These are phyloP conservation scores for Solanum gracilifrons DNA, from an alignment of 257 asterid genomes.

Conservation along the genomic window DNA sequence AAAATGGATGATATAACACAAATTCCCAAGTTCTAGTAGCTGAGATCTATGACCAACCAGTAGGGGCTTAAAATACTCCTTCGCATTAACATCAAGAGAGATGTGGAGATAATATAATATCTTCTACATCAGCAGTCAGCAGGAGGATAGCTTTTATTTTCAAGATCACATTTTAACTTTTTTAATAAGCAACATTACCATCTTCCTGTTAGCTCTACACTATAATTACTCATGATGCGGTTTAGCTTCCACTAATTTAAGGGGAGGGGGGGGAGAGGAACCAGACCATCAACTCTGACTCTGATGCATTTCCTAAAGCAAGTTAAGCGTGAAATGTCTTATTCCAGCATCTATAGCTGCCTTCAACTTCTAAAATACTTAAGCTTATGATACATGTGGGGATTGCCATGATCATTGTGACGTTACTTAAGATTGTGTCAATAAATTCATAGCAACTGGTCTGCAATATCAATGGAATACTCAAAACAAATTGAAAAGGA, in stretches of 20 bases:
- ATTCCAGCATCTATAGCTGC: neutral
- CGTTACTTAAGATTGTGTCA: neutral
- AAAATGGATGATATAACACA: neutral
- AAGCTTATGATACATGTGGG: neutral
- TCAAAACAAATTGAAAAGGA: neutral
- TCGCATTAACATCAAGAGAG: neutral
- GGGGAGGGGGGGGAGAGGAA: too few relatives aligned
- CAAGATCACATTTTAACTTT: neutral
- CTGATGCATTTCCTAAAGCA: neutral
- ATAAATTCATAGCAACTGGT: neutral
- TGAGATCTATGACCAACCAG: neutral
- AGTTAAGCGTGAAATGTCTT: neutral
- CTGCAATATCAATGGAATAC: neutral
- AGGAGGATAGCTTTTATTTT: neutral
- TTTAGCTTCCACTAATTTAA: neutral
- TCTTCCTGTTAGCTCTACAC: neutral
- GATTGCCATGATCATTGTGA: neutral
- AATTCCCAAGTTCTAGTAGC: neutral
- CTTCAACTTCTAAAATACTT: neutral
- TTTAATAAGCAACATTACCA: neutral
- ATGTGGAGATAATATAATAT: neutral
- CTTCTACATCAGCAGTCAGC: neutral
- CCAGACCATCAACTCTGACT: neutral
- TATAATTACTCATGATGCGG: neutral
- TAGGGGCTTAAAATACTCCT: neutral